Evolutionary conservation across 139 green algal species (phyloP).

Genomic region (Chlorella sp.): DNA sequence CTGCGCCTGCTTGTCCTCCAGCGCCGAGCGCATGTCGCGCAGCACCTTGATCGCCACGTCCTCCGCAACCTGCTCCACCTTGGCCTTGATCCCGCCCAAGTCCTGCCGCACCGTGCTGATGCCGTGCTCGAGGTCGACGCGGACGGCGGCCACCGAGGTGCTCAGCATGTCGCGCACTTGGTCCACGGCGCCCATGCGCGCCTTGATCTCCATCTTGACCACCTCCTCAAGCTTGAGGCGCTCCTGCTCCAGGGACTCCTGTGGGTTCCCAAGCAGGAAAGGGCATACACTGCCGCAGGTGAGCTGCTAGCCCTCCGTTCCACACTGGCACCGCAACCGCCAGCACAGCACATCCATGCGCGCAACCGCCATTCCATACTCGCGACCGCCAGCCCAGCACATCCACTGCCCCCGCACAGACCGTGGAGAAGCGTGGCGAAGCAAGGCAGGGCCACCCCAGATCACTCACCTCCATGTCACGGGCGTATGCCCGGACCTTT

Average conservation of each 20-base stretch:
- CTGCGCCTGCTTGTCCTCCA: not conserved
- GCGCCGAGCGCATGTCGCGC: not conserved
- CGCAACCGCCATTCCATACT: too few relatives aligned
- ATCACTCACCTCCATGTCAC: conserved; percentile 28
- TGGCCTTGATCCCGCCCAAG: not conserved
- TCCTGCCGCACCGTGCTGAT: not conserved
- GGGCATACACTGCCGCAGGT: too few relatives aligned
- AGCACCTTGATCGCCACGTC: not conserved
- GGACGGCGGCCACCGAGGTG: not conserved
- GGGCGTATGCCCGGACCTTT: conserved; percentile 27
- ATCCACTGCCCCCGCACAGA: too few relatives aligned
- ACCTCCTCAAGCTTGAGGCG: conserved; percentile 36
- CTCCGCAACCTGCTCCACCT: not conserved
- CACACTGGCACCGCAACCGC: too few relatives aligned
- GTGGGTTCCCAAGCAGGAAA: too few relatives aligned
- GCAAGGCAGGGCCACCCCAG: too few relatives aligned
- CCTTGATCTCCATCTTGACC: conserved; percentile 46
- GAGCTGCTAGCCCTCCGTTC: too few relatives aligned
- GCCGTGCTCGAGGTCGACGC: not conserved
- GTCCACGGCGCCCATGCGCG: conserved; percentile 7
- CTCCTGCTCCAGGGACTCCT: conserved; percentile 39
- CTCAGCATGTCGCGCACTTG: not conserved
- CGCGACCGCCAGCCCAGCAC: too few relatives aligned
- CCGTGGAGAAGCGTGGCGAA: too few relatives aligned
- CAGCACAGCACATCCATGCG: too few relatives aligned